Percentiles rank a stretch among this genome's conserved stretches.
Evolutionary conservation across 495 filamentous ascomycete species (phyloP).

Genomic region (Peziza echinospora): DNA sequence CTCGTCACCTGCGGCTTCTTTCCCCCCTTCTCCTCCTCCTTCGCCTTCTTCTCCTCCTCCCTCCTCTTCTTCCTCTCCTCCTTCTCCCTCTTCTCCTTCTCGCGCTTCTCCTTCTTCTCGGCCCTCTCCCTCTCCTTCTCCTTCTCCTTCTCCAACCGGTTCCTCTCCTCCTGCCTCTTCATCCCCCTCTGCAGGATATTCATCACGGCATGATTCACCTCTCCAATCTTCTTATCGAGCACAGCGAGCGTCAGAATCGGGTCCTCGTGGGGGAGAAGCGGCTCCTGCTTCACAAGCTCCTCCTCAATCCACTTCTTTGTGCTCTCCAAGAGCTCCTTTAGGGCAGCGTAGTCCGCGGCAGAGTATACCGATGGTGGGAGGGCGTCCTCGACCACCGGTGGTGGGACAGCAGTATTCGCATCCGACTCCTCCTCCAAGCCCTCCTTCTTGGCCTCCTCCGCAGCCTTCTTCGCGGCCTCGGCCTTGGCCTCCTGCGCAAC

Average conservation of each 20-base stretch:
- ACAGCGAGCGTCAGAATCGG: constrained; percentile 49
- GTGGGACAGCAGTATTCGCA: constrained; percentile 20
- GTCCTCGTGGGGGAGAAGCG: constrained; percentile 43
- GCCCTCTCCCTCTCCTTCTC: constrained; percentile 27
- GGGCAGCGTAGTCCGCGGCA: constrained; percentile 37
- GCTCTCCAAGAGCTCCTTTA: constrained; percentile 27
- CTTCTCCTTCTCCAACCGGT: constrained; percentile 28
- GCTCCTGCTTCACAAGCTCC: constrained; percentile 43
- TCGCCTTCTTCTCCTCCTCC: constrained; percentile 14
- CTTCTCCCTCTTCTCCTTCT: constrained; percentile 24
- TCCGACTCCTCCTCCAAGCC: constrained; percentile 19
- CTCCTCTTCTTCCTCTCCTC: constrained; percentile 19
- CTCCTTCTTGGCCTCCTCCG: constrained; percentile 22
- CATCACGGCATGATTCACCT: constrained; percentile 42
- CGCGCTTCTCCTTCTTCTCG: constrained; percentile 23
- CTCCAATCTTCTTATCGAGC: constrained; percentile 34
- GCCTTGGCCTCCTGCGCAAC: constrained; percentile 29
- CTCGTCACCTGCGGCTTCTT: constrained; percentile 23
- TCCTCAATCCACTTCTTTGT: constrained; percentile 44
- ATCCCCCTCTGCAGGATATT: constrained; percentile 54
- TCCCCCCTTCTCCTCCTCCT: constrained; percentile 27
- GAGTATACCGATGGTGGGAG: constrained; percentile 30
- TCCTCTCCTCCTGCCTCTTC: constrained; percentile 30
- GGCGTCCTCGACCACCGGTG: constrained; percentile 23
- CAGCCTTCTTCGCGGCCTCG: constrained; percentile 22